phyloP scores from a whole-genome alignment of 1,284 basidiomycete genomes.

The Trichosporon faecale region DNA sequence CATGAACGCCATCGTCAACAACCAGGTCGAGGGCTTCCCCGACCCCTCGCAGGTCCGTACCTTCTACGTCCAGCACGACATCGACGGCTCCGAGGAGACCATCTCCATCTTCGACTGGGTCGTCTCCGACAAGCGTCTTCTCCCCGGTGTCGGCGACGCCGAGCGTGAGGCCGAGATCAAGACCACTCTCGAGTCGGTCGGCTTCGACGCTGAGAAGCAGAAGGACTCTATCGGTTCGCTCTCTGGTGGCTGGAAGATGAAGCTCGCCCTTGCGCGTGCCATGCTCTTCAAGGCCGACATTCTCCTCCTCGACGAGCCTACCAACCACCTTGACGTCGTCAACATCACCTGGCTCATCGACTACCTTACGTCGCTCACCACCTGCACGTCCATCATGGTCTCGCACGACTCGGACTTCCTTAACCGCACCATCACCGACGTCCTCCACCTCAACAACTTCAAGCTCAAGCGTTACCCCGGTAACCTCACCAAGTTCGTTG shows the following conservation, averaged over 20 bases:
- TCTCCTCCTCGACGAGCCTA: conserved; percentile 93
- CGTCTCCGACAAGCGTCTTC: conserved; percentile 77
- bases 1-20: conserved; percentile 94
- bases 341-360: conserved; percentile 95
- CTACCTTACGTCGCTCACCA: conserved; percentile 84
- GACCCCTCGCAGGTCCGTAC: conserved; percentile 82
- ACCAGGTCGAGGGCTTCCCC: conserved; percentile 94
- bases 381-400: conserved; percentile 96
- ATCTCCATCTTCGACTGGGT: conserved; percentile 90
- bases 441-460: conserved; percentile 98
- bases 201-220: conserved; percentile 86
- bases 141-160: conserved; percentile 56
- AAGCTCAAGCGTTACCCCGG: conserved; percentile 96
- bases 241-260: conserved; percentile 99
- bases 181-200: conserved; percentile 81
- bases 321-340: conserved; percentile 96
- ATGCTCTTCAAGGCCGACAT: conserved; percentile 99
- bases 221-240: conserved; percentile 79
- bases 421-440: conserved; percentile 98
- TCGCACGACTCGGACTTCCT: conserved; percentile 99
- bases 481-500: conserved; percentile 94
- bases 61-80: conserved; percentile 99
- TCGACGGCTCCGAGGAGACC: conserved; percentile 90
- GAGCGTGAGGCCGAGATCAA: conserved; percentile 61
- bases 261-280: conserved; percentile 95